Percentiles rank a stretch among this genome's conserved stretches.
These are phyloP conservation scores for Spongospora subterranea DNA, from an alignment of 208 protist species.

Conservation along the genomic window DNA sequence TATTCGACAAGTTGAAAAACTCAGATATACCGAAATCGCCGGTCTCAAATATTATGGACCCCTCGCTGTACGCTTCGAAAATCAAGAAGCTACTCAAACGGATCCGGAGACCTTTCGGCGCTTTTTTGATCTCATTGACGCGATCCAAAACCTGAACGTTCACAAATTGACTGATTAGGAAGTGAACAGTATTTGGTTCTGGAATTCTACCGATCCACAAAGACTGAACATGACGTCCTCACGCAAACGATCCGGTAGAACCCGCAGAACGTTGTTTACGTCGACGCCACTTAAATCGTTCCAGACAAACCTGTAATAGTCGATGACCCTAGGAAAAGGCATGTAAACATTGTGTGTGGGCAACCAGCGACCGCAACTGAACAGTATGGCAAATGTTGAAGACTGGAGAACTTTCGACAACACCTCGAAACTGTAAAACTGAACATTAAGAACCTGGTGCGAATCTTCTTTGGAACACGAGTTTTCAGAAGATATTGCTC, in stretches of 20 bases:
- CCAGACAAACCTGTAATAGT: background rate
- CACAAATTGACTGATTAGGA: too few species aligned
- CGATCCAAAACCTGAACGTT: constrained; percentile 1
- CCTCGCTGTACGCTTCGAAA: background rate
- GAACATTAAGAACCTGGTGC: background rate
- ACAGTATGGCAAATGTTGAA: too few species aligned
- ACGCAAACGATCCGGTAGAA: background rate
- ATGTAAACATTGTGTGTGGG: too few species aligned
- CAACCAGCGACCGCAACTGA: too few species aligned
- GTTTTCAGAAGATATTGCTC: background rate
- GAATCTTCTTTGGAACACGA: background rate
- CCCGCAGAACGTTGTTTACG: background rate
- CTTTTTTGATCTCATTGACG: background rate
- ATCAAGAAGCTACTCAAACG: background rate
- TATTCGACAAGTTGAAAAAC: too few species aligned
- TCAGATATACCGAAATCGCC: background rate
- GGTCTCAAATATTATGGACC: background rate
- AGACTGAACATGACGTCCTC: background rate
- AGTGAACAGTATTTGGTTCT: too few species aligned
- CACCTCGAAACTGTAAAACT: background rate
- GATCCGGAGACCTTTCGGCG: background rate
- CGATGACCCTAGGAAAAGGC: background rate
- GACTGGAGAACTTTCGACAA: too few species aligned
- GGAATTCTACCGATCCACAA: background rate
- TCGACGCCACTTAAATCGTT: background rate